Conservation (phyloP, 805 yeast genomes). For the Ogataea pilisensis region DNA sequence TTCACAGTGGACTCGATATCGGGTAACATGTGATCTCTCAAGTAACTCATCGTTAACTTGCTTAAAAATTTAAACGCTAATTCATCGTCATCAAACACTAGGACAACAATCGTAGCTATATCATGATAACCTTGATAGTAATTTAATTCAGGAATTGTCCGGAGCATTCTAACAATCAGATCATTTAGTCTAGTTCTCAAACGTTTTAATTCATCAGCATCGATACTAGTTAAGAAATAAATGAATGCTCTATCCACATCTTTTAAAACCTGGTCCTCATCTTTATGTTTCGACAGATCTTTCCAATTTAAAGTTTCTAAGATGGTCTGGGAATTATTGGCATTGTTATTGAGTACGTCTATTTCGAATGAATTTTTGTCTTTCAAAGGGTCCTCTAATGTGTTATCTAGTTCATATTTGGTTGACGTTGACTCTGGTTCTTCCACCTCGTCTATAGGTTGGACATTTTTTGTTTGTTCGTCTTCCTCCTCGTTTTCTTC, state of each 20-base stretch:
- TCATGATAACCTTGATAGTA: slow-evolving; percentile 97
- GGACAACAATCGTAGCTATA: slow-evolving; percentile 61
- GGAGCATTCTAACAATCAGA: slow-evolving; percentile 50
- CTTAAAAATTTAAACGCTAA: slow-evolving; percentile 46
- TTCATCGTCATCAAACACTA: slow-evolving; percentile 41
- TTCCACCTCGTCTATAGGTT: slow-evolving; percentile 13
- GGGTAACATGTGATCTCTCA: slow-evolving; percentile 84
- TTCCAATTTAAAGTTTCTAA: slow-evolving; percentile 8
- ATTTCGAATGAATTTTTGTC: too few species aligned
- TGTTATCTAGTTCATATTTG: not conserved
- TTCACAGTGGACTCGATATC: slow-evolving; percentile 61
- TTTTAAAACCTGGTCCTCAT: slow-evolving; percentile 72
- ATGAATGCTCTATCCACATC: slow-evolving; percentile 76
- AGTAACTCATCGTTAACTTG: slow-evolving; percentile 50
- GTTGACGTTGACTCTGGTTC: not conserved
- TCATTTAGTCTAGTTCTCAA: slow-evolving; percentile 39
- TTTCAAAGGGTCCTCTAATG: too few species aligned
- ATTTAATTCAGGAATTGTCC: slow-evolving; percentile 55
- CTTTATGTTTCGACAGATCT: slow-evolving; percentile 49
- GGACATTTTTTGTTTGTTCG: slow-evolving; percentile 67
- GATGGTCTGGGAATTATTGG: too few species aligned
- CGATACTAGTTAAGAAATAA: slow-evolving; percentile 28
- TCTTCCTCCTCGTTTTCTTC: slow-evolving; percentile 61
- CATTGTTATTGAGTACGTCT: too few species aligned
- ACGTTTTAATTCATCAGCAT: slow-evolving; percentile 17